Conservation (phyloP, 2,329 filamentous ascomycete genomes). For the Colletotrichum graminicola region DNA sequence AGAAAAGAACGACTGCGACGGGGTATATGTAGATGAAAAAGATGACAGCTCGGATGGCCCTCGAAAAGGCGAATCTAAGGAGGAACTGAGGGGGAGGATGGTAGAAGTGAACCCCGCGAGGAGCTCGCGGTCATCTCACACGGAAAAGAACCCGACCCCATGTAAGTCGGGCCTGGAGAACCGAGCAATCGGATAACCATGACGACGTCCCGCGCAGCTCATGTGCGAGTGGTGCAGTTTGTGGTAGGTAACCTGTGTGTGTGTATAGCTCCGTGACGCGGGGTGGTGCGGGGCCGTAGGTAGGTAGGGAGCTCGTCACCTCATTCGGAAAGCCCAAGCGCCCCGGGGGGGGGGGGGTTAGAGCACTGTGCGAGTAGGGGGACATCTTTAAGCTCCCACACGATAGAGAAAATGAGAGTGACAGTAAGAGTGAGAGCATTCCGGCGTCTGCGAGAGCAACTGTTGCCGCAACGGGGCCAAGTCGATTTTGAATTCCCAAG, state of each 20-base stretch:
- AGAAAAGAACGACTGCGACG: neutral
- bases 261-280: slow-evolving; percentile 7
- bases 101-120: slow-evolving; percentile 14
- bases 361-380: slow-evolving; percentile 18
- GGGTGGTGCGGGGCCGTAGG: slow-evolving; percentile 36
- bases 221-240: neutral
- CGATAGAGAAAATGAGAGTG: slow-evolving; percentile 15
- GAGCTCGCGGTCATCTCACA: slow-evolving; percentile 9
- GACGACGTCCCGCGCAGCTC: slow-evolving; percentile 29
- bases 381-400: slow-evolving; percentile 26
- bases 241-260: neutral
- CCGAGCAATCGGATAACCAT: slow-evolving; percentile 27
- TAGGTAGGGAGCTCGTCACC: slow-evolving; percentile 20
- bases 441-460: slow-evolving; percentile 10
- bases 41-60: neutral
- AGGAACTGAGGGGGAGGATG: slow-evolving; percentile 13
- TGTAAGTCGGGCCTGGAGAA: slow-evolving; percentile 31
- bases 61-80: neutral
- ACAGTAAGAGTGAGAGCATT: neutral
- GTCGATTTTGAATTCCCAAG: neutral
- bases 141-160: slow-evolving; percentile 31
- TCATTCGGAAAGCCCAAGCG: slow-evolving; percentile 36
- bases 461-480: slow-evolving; percentile 24
- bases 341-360: slow-evolving; percentile 1
- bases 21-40: neutral